Evolutionary conservation across 208 protist species (phyloP).

Genomic region (Acanthamoeba sp.): DNA sequence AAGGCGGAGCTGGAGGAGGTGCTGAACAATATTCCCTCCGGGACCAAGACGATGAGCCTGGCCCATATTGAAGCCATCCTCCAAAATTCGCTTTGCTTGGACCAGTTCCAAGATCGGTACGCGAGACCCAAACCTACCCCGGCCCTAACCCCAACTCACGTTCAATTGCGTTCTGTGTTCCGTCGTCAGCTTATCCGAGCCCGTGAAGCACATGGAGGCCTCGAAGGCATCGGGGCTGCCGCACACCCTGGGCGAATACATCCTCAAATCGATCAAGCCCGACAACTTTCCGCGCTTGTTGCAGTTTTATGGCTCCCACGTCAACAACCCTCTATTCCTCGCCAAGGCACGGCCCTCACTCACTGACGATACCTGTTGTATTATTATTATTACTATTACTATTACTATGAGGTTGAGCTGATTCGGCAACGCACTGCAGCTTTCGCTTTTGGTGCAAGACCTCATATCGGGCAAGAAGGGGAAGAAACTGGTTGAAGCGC

Average conservation of each 20-base stretch:
- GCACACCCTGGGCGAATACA: not conserved
- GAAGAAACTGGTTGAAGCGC: not conserved
- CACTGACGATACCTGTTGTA: too few relatives aligned
- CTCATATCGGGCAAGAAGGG: not conserved
- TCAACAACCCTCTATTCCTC: conserved; percentile 60
- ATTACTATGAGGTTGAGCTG: too few relatives aligned
- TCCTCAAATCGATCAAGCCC: conserved; percentile 11
- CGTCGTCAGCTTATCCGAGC: not conserved
- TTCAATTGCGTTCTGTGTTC: too few relatives aligned
- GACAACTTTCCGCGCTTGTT: not conserved
- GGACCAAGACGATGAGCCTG: conserved; percentile 1
- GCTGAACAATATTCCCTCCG: not conserved
- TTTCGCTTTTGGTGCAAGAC: conserved; percentile 60
- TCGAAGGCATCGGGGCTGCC: conserved; percentile 11
- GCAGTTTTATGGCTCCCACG: not conserved
- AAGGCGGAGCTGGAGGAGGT: not conserved
- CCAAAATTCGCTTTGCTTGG: conserved; percentile 17
- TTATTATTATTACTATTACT: too few relatives aligned
- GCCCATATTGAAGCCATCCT: conserved; percentile 50
- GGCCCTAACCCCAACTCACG: too few relatives aligned
- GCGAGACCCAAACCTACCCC: not conserved
- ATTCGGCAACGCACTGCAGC: too few relatives aligned
- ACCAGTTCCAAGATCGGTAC: conserved; percentile 60
- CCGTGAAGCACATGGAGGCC: not conserved
- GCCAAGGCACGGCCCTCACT: too few relatives aligned